Evolutionary conservation across 208 protist genomes (phyloP), one percentile per base, ranked within the genome.

Genomic region (Acanthamoeba castellanii): DNA sequence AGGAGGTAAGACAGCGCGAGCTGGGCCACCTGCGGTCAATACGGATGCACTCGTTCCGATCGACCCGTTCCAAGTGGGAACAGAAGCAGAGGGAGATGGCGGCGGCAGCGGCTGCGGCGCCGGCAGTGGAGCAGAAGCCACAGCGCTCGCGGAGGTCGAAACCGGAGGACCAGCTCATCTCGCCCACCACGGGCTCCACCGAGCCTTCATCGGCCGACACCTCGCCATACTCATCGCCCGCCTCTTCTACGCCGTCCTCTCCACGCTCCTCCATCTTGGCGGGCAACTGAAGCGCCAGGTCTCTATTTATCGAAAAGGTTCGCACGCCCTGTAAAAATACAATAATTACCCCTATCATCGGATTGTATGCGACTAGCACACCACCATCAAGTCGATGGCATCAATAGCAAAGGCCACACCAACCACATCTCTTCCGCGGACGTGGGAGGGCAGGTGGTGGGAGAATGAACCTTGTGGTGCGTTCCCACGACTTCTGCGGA

Each of bases 31-130:
- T 81, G 30, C 27, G 72, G 72, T 37, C 72, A 8, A 81, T 81
- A 14, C 72, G 72, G 16, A 81, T 81, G 72, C 72, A 81, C 37
- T 81, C 72, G 34, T 81, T 81, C 72, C 72, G 72, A 81, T 81
- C 72, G 72, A 81, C 72, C 5, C 72, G 72, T 13, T 81, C 72
- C 18, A 81, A 81, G 37, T 81, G 72, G 72, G 72, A 81, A 30
- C 72, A 81, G 72, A 81, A 81, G 72, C 72, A 81, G 37, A 37
- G 16, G 16, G 72, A 81, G 20, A 81, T 81, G 32, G 72, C 72
- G 16, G 72, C 72, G 72, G 72, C 34, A 22, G 72, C 72, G 14
- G 72, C 72, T 7, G 32, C 72, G 16, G 72, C 30, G 30, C 34
- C 72, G 25, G 72, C 72, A 13, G 34, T 11, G 25, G 68, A 30